Evolutionary conservation across 768 basidiomycete genomes (phyloP), one percentile per base, ranked within the genome.

Genomic region (Phanerochaete sordida): DNA sequence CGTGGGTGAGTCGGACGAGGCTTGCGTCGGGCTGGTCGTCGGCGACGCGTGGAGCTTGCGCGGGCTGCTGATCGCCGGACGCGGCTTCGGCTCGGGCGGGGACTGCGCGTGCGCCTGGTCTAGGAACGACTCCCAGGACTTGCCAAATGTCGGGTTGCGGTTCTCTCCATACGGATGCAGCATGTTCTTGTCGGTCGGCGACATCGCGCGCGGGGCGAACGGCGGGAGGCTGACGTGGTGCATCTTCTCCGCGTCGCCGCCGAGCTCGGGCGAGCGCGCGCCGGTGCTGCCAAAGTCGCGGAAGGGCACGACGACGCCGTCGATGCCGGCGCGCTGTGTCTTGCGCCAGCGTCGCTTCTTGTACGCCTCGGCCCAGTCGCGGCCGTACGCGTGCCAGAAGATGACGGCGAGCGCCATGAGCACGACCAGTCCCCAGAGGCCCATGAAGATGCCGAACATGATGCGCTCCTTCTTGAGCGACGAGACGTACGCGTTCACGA

Each of bases 381-480:
- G 79, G 27, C 80, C 84, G 68, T 83, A 86, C 3, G 88, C 80
- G 68, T 91, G 82, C 89, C 89, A 93, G 51, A 88, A 75, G 45
- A 94, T 75, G 66, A 92, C 74, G 59, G 68, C 69, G 28, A 93
- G 68, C 15, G 83, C 95, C 82, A 95, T 89, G 59, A 96, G 67
- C 28, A 94, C 86, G 47, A 97, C 91, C 37, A 93, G 43, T 19
- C 75, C 82, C 94, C 95, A 98, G 1, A 98, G 76, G 0, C 75
- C 88, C 64, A 96, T 79, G 76, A 97, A 93, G 64, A 95, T 79
- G 1, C 72, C 71, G 70, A 96, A 97, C 79, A 93, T 91, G 61
- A 93, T 70, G 33, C 90, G 84, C 71, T 97, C 93, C 70, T 88
- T 87, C 75, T 85, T 79, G 64, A 98, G 76, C 21, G 86, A 81